These are phyloP conservation scores for Trifolium dubium DNA, from an alignment of 306 rosid species.

Conservation along the genomic window DNA sequence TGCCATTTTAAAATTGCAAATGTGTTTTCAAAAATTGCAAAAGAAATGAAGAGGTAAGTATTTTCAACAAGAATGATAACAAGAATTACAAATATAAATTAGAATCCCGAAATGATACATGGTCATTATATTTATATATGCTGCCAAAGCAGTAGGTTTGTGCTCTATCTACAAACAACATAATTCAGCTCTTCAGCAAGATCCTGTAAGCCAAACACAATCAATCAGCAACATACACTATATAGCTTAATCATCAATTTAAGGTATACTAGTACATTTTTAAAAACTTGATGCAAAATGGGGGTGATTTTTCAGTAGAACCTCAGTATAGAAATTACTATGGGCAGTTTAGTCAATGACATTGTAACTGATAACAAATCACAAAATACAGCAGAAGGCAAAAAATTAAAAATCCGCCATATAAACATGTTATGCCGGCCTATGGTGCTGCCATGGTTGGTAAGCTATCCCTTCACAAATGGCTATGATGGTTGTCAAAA, in stretches of 20 bases:
- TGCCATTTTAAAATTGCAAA: too few relatives aligned
- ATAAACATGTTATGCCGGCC: too few relatives aligned
- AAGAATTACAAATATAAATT: not conserved
- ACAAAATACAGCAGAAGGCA: not conserved
- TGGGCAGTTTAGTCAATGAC: not conserved
- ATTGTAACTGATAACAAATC: not conserved
- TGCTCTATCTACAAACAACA: conserved; percentile 1
- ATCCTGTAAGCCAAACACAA: conserved; percentile 31
- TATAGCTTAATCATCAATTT: not conserved
- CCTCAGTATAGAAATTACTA: conserved; percentile 3
- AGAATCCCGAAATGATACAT: not conserved
- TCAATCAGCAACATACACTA: conserved; percentile 13
- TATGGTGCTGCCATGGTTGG: not conserved
- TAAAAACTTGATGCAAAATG: conserved; percentile 6
- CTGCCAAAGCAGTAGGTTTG: conserved; percentile 18
- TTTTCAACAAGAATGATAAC: not conserved
- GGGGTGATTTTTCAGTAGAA: not conserved
- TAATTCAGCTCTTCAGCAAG: conserved; percentile 36
- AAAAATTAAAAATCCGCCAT: not conserved
- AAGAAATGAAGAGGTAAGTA: not conserved
- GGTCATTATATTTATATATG: not conserved
- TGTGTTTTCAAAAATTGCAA: too few relatives aligned
- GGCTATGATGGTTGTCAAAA: not conserved
- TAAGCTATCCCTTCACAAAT: not conserved
- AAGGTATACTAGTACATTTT: conserved; percentile 6